These are phyloP conservation scores for Chenopodium formosanum DNA, from an alignment of 148 eudicot genomes.

Conservation along the genomic window DNA sequence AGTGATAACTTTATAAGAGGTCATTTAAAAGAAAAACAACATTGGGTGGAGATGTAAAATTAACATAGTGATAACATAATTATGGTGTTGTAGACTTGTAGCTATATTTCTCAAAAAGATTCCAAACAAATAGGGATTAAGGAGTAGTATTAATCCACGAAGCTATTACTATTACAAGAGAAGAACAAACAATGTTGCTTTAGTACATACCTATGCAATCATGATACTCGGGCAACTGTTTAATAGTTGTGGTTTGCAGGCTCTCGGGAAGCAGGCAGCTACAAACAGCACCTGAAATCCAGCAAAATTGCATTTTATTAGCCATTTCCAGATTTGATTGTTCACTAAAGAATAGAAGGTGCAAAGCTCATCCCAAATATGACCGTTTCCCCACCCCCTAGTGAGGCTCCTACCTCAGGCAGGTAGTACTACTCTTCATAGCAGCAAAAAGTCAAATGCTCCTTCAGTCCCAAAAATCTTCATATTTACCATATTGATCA, in stretches of 20 bases:
- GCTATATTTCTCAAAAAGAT: neutral
- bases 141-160: neutral
- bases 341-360: neutral
- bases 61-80: too few relatives aligned
- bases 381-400: neutral
- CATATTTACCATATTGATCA: neutral
- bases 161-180: neutral
- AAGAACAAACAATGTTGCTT: neutral
- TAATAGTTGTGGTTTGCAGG: constrained; percentile 73
- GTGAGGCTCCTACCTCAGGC: neutral
- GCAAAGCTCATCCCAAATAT: neutral
- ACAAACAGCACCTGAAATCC: constrained; percentile 64
- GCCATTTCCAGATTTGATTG: neutral
- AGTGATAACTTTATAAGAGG: too few relatives aligned
- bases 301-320: neutral
- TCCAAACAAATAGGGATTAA: neutral
- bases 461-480: neutral
- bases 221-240: constrained; percentile 73
- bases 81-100: neutral
- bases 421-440: neutral
- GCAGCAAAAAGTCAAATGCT: neutral
- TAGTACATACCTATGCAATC: constrained; percentile 39
- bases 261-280: constrained; percentile 89
- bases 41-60: neutral
- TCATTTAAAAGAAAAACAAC: neutral